Base-by-base conservation (phyloP, 2,329 filamentous ascomycete species). In the Aspergillus transmontanensis region DNA sequence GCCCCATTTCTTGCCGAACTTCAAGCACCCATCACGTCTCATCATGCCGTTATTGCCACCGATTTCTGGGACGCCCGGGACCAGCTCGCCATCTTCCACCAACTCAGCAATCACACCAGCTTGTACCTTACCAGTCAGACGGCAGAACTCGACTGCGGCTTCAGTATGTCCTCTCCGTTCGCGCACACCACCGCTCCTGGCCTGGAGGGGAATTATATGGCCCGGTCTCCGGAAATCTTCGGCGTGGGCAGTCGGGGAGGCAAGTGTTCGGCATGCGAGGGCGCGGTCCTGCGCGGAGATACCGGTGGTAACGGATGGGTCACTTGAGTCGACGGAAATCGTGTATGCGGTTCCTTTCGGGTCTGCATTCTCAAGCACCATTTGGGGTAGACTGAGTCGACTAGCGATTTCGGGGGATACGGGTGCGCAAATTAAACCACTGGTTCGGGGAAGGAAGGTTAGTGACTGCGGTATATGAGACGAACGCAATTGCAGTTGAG, bases 311-410 rank as follows among this genome's bases (percentile, higher is more conserved):
- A 94, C 87, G 64, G 85, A 86, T 3, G 87, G 82, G 78, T 92
- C 83, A 68, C 86, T 85, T 45, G 92, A 88, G 81, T 99, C 95
- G 71, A 97, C 87, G 67, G 92, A 92, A 71, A 99, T 80, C 65
- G 94, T 96, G 84, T 98, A 99, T 64, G 95, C 95, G 64, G 95
- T 99, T 67, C 89, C 87, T 76, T 95, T 93, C 41, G 90, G 90
- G 80, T 99, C 95, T 58, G 82, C 77, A 75, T 87, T 88, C 74
- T 95, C 86, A 80, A 84, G 85, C 23, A 98, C 93, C 95, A 99
- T 99, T 78, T 92, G 93, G 1, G 94, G 94, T 41, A 99, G 90
- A 64, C 86, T 84, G 71, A 97, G 89, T 62, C 84, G 80, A 59
- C 85, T 83, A 76, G 92, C 90, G 73, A 91, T 89, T 48, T 86